Evolutionary conservation across 495 filamentous ascomycete species (phyloP).

Genomic region (Entonaema liquescens): DNA sequence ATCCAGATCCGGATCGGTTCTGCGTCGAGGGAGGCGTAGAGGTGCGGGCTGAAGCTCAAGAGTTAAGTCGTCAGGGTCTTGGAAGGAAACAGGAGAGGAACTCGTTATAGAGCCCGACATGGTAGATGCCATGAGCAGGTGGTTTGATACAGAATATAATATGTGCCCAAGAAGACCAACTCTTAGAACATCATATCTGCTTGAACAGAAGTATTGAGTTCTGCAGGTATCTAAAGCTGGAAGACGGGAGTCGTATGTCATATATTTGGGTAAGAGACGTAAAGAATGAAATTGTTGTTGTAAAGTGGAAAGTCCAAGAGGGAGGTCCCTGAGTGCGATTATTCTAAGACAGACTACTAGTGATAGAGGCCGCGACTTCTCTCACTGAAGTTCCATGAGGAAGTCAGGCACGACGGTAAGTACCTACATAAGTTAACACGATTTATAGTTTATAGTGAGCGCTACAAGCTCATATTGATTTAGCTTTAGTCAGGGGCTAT

Average conservation of each 20-base stretch:
- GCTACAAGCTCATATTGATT: neutral
- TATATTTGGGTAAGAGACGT: neutral
- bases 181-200: conserved; percentile 21
- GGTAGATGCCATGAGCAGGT: conserved; percentile 25
- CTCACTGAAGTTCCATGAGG: neutral
- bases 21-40: conserved; percentile 42
- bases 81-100: conserved; percentile 23
- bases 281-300: neutral
- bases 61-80: conserved; percentile 28
- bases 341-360: neutral
- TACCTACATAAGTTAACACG: neutral
- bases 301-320: neutral
- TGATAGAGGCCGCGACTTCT: neutral
- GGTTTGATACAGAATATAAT: conserved; percentile 34
- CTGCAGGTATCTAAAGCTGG: neutral
- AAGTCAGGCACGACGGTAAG: neutral
- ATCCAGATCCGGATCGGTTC: conserved; percentile 23
- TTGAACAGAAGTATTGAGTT: conserved; percentile 11
- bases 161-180: conserved; percentile 39
- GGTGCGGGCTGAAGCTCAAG: conserved; percentile 45
- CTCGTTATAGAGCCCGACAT: conserved; percentile 14
- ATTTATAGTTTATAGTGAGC: neutral
- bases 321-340: neutral
- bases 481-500: neutral
- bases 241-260: neutral